These are phyloP conservation scores for Agrostemma githago DNA, from an alignment of 148 eudicot species.

Conservation along the genomic window DNA sequence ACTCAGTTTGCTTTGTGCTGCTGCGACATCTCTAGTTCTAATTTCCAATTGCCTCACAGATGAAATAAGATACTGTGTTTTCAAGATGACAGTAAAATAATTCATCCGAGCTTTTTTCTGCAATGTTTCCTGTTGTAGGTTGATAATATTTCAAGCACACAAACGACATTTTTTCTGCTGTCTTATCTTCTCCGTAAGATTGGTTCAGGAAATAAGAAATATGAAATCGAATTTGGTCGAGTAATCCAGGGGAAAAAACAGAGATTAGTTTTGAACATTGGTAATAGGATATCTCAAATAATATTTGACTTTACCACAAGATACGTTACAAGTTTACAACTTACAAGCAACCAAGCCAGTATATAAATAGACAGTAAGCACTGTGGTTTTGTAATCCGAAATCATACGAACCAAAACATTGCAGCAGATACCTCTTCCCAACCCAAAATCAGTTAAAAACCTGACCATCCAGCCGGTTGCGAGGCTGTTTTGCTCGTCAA, in stretches of 20 bases:
- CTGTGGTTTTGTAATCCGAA: conserved; percentile 11
- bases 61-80: no score
- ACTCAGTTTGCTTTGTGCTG: conserved; percentile 10
- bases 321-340: background rate
- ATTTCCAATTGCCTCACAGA: background rate
- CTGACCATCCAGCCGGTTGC: conserved; percentile 99
- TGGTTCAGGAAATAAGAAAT: background rate
- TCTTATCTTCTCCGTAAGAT: background rate
- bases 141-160: no score
- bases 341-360: background rate
- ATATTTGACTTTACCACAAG: background rate
- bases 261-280: background rate
- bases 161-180: background rate
- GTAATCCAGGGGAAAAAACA: background rate
- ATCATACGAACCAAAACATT: conserved; percentile 24
- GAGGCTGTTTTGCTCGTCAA: conserved; percentile 50
- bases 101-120: no score
- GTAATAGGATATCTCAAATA: background rate
- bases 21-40: background rate
- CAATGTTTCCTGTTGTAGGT: no score
- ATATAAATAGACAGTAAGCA: conserved; percentile 8
- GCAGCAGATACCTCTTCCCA: conserved; percentile 16
- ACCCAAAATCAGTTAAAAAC: conserved; percentile 45
- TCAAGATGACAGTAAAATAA: no score
- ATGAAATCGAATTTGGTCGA: background rate